Percentiles rank a stretch among this genome's conserved stretches.
Evolutionary conservation across 495 filamentous ascomycete species (phyloP).

Genomic region (Aspergillus biplanus): DNA sequence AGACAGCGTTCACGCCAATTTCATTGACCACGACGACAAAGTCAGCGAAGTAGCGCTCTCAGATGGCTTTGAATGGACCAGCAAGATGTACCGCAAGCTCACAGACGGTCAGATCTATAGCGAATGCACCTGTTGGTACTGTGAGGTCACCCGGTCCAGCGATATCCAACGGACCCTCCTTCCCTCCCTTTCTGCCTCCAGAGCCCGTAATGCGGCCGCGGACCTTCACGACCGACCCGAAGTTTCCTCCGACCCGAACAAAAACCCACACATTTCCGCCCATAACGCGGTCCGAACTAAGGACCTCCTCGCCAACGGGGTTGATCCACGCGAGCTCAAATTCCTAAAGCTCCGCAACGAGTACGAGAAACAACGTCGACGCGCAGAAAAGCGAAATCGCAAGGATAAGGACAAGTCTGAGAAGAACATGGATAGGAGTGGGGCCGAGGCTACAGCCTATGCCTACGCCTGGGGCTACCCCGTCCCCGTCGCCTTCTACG

Average conservation of each 20-base stretch:
- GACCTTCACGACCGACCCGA: conserved; percentile 57
- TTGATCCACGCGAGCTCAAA: conserved; percentile 24
- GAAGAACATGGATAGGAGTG: conserved; percentile 23
- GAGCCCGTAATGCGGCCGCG: conserved; percentile 44
- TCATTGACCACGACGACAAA: conserved; percentile 88
- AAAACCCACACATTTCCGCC: conserved; percentile 71
- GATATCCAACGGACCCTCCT: conserved; percentile 51
- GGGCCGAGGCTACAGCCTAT: conserved; percentile 16
- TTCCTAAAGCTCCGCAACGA: conserved; percentile 56
- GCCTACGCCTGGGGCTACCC: conserved; percentile 51
- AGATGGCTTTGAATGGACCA: conserved; percentile 74
- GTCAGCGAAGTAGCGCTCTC: conserved; percentile 67
- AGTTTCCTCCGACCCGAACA: conserved; percentile 58
- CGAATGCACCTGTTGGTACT: conserved; percentile 91
- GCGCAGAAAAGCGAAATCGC: conserved; percentile 63
- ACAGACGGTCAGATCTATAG: conserved; percentile 68
- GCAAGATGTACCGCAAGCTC: conserved; percentile 64
- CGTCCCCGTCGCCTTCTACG: conserved; percentile 56
- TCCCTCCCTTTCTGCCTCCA: conserved; percentile 33
- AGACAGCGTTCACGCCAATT: conserved; percentile 27
- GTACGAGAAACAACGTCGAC: conserved; percentile 64
- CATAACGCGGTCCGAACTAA: conserved; percentile 60
- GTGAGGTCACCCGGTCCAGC: conserved; percentile 73
- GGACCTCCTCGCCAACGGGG: neutral
- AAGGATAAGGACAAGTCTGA: conserved; percentile 40